These are phyloP conservation scores for Diaporthe longicolla DNA, from an alignment of 2,329 filamentous ascomycete species.

Conservation along the genomic window DNA sequence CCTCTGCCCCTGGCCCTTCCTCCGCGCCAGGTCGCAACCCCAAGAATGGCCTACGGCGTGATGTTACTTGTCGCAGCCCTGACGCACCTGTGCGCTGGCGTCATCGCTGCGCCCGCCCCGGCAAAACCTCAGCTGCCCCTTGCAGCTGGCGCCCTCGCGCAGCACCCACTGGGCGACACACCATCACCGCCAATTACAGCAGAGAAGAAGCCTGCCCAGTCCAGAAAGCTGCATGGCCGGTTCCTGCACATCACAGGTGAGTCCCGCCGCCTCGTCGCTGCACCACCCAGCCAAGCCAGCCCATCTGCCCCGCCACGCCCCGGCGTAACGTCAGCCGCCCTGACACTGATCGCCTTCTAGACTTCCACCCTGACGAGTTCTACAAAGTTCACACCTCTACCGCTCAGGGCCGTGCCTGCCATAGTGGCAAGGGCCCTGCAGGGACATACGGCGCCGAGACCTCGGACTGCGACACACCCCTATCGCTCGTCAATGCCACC, in stretches of 20 bases:
- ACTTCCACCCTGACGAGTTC: constrained; percentile 91
- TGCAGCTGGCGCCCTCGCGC: constrained; percentile 25
- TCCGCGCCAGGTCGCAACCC: neutral
- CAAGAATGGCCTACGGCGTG: constrained; percentile 35
- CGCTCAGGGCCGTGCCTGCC: constrained; percentile 78
- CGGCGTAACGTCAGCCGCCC: neutral
- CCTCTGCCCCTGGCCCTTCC: neutral
- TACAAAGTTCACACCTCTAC: constrained; percentile 86
- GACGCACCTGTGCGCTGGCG: constrained; percentile 51
- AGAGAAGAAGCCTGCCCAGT: constrained; percentile 49
- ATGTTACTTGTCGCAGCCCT: constrained; percentile 44
- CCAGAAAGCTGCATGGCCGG: constrained; percentile 72
- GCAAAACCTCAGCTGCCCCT: constrained; percentile 37
- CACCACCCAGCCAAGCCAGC: constrained; percentile 42
- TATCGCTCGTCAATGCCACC: constrained; percentile 86
- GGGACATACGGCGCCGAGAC: constrained; percentile 88
- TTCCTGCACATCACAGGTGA: constrained; percentile 92
- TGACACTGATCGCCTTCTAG: constrained; percentile 60
- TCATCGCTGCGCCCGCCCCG: constrained; percentile 48
- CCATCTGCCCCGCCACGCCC: constrained; percentile 42
- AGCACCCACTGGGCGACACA: constrained; percentile 20
- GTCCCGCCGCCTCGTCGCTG: constrained; percentile 46
- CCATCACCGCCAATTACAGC: constrained; percentile 39
- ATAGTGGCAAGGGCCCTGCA: constrained; percentile 81
- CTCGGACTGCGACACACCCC: constrained; percentile 89